Evolutionary conservation across 805 yeast genomes (phyloP), one percentile per base, ranked within the genome.

Genomic region (Saturnispora sekii): DNA sequence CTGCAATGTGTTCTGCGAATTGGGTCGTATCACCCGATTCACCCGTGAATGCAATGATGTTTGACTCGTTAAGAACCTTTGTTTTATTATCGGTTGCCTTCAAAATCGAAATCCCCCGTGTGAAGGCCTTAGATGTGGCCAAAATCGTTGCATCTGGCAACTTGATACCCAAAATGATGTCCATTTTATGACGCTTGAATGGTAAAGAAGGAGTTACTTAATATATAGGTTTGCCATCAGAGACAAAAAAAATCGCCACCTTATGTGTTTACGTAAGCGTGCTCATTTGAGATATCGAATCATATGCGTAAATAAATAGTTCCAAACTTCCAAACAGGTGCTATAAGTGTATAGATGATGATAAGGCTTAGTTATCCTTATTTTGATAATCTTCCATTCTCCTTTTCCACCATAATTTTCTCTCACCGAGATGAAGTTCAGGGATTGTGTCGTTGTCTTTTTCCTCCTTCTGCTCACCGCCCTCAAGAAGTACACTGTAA

Each of bases 1-100:
- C 98, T 63, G 86, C 93, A 51, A 90, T 78, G 59, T 81, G 86
- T 61, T 93, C 97, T 32, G 96, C 95, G 67, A 93, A 93, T 61
- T 89, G 93, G 6, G 82, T 87, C 6, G 97, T 85, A 61, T 93
- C 98, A 50, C 98, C 98, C 3, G 96, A 75, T 62, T 93, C 98
- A 46, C 98, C 98, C 1, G 95, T 82, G 67, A 68, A 89, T 36
- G 97, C 96, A 69, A 93, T 73, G 54, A 89, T 68, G 44, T 84
- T 76, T 60, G 83, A 90, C 33, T 79, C 73, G 54, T 85, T 85
- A 55, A 90, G 71, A 29, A 63, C 65, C 52, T 89, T 68, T 9
- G 94, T 85, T 67, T 87, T 87, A 64, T 82, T 88, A 63, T 87
- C 96, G 40, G 74, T 70, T 43, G 76, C 79, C 58, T 85, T 85